Evolutionary conservation across 768 basidiomycete genomes (phyloP).

Genomic region (Dioszegia hungarica): DNA sequence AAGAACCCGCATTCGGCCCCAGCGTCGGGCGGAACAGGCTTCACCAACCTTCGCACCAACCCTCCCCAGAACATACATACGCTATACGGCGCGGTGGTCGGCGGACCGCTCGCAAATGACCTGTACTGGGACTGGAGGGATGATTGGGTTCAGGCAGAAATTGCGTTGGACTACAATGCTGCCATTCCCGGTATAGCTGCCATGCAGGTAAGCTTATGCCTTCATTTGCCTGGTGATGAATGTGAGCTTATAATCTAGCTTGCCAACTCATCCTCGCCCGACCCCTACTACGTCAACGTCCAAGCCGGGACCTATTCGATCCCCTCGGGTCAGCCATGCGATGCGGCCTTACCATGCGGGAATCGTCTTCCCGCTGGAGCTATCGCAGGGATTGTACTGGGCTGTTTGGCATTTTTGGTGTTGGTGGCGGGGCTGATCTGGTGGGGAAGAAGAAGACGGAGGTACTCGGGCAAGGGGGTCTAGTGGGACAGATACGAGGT

Average conservation of each 20-base stretch:
- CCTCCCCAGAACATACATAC: slow-evolving; percentile 69
- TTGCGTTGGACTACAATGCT: slow-evolving; percentile 71
- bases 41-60: slow-evolving; percentile 63
- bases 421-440: slow-evolving; percentile 39
- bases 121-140: slow-evolving; percentile 76
- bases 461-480: slow-evolving; percentile 25
- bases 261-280: slow-evolving; percentile 58
- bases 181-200: slow-evolving; percentile 82
- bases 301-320: slow-evolving; percentile 50
- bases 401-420: slow-evolving; percentile 59
- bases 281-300: slow-evolving; percentile 73
- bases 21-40: slow-evolving; percentile 75
- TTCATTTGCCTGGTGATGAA: background rate
- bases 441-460: slow-evolving; percentile 22
- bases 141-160: slow-evolving; percentile 87
- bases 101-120: slow-evolving; percentile 74
- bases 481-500: background rate
- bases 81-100: slow-evolving; percentile 81
- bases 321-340: slow-evolving; percentile 65
- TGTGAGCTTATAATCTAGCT: slow-evolving; percentile 53
- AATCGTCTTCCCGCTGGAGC: slow-evolving; percentile 66
- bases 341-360: slow-evolving; percentile 58
- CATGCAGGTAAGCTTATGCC: slow-evolving; percentile 31
- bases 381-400: slow-evolving; percentile 63
- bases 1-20: slow-evolving; percentile 84